These are phyloP conservation scores for Diplodia seriata DNA, from an alignment of 2,329 filamentous ascomycete species.

Conservation along the genomic window DNA sequence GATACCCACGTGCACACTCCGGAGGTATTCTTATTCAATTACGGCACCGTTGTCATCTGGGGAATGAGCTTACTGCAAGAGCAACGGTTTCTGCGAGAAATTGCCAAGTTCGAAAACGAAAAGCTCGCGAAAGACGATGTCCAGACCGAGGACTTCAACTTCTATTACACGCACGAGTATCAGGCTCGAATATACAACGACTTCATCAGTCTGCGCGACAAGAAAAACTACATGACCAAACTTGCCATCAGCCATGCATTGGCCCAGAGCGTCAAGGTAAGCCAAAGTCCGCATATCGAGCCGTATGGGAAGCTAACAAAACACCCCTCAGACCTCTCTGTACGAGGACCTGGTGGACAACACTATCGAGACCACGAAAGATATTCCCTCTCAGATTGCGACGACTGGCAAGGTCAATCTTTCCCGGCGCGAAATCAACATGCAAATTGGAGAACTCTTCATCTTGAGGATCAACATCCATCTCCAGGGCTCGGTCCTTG, in stretches of 20 bases:
- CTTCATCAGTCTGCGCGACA: slow-evolving; percentile 93
- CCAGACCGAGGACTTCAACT: slow-evolving; percentile 98
- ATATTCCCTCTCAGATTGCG: slow-evolving; percentile 91
- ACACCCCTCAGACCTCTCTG: slow-evolving; percentile 73
- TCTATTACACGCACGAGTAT: slow-evolving; percentile 98
- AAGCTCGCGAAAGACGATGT: slow-evolving; percentile 88
- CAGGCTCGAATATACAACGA: slow-evolving; percentile 99
- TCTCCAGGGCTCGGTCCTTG: slow-evolving; percentile 92
- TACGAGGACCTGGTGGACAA: slow-evolving; percentile 96
- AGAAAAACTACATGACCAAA: slow-evolving; percentile 98
- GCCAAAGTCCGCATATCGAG: background rate
- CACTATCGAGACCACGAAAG: slow-evolving; percentile 91
- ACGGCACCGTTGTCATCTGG: slow-evolving; percentile 98
- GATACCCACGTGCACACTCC: slow-evolving; percentile 89
- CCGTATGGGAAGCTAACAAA: background rate
- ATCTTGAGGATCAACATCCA: slow-evolving; percentile 98
- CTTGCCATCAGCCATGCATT: slow-evolving; percentile 94
- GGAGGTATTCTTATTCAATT: slow-evolving; percentile 95
- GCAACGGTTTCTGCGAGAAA: slow-evolving; percentile 88
- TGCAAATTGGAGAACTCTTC: slow-evolving; percentile 98
- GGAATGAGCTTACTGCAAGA: slow-evolving; percentile 94
- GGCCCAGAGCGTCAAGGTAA: slow-evolving; percentile 90
- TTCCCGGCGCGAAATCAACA: slow-evolving; percentile 90
- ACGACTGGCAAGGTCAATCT: slow-evolving; percentile 90
- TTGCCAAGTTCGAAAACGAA: slow-evolving; percentile 91